Evolutionary conservation across 1,139 yeast species (phyloP).

Genomic region (Wickerhamiella pararugosa): DNA sequence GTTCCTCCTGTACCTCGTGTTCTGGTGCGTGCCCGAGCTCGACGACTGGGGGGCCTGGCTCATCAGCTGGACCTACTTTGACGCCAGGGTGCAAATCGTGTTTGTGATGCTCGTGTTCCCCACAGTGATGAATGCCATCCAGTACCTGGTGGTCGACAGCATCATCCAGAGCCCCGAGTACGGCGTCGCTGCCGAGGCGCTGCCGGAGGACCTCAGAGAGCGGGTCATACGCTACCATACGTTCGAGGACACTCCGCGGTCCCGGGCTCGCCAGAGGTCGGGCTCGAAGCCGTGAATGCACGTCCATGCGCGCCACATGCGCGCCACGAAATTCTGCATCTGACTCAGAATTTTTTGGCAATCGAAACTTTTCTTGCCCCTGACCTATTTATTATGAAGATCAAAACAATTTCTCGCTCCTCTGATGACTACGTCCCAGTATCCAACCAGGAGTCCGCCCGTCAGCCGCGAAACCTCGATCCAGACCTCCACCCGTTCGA

Average conservation of each 20-base stretch:
- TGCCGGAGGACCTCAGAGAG: conserved; percentile 2
- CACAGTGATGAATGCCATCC: conserved; percentile 57
- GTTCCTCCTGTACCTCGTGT: conserved; percentile 35
- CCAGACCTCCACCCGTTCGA: conserved; percentile 96
- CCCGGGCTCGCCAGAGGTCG: too few relatives aligned
- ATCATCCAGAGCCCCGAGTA: conserved; percentile 50
- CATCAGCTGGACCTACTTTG: conserved; percentile 56
- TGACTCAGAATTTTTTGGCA: background rate
- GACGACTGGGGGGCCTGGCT: conserved; percentile 43
- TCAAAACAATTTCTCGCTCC: conserved; percentile 81
- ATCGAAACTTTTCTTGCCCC: background rate
- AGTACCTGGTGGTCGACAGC: conserved; percentile 73
- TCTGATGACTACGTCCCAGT: conserved; percentile 88
- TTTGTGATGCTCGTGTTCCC: conserved; percentile 63
- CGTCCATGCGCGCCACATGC: background rate
- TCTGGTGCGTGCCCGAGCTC: conserved; percentile 43
- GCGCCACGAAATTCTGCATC: background rate
- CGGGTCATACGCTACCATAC: conserved; percentile 4
- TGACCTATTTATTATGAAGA: conserved; percentile 34
- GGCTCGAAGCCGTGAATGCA: background rate
- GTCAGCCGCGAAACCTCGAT: conserved; percentile 76
- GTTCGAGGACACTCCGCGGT: background rate
- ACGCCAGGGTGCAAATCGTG: conserved; percentile 69
- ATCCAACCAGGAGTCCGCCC: conserved; percentile 72
- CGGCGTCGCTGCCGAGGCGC: conserved; percentile 10